Base-by-base conservation (phyloP, 305 asterid species). In the Fraxinus platypoda region DNA sequence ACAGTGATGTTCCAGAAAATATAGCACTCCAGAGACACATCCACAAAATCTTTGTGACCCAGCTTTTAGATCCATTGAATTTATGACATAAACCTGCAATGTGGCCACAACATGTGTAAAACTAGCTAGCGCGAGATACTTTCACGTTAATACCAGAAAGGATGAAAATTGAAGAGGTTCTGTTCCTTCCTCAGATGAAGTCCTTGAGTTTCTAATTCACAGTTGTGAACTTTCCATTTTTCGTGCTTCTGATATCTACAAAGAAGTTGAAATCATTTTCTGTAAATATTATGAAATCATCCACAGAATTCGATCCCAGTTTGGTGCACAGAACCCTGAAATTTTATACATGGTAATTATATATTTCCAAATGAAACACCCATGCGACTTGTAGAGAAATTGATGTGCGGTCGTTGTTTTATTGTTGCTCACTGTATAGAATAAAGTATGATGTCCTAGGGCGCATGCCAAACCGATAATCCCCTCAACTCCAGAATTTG, bases 131-230 rank as follows among this genome's bases (percentile, higher is more conserved):
- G 52, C 66, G 35, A 70, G 34, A 66, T 38, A 70, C 28, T 54
- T 54, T 64, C 75, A 43, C 15, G 1, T 37, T 26, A 75, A 37
- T 33, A 74, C 78, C 77, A 80, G 54, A 78, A 84, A 81, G 81
- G 80, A 82, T 80, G 77, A 76, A 76, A 87, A 79, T 35, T 81
- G 91, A 86, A 81, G 85, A 62, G 86, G 85, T 81, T 85, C 88
- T 86, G 85, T 86, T 89, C 95, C 91, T 93, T 92, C 99, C 99
- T 95, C 99, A 81, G 99, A 95, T 90, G 99, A 94, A 86, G 97
- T 90, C 91, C 98, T 91, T 77, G 99, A 95, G 89, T 91, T 95
- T 95, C 77, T 98, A 95, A 88, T 94, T 94, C 93, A 95, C 95
- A 82, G 98, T 94, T 64, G 94, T 85, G 86, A 92, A 95, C 89